phyloP scores from a whole-genome alignment of 106 monocot species.

The Dendrobium huoshanense region DNA sequence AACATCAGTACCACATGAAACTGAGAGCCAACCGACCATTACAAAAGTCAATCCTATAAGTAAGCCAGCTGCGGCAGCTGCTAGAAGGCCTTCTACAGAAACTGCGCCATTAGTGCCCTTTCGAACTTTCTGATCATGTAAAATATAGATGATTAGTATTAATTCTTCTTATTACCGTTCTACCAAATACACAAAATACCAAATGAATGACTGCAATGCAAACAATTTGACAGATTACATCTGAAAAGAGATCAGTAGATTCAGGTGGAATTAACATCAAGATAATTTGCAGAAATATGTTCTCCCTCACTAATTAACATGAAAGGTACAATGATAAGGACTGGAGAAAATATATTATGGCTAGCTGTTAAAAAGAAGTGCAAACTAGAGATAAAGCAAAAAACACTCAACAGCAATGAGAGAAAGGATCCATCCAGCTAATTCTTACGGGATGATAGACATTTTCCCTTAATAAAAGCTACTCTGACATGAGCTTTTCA shows the following conservation, averaged over 20 bases:
- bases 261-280: background rate
- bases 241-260: background rate
- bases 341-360: background rate
- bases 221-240: background rate
- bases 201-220: background rate
- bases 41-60: conserved; percentile 57
- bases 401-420: background rate
- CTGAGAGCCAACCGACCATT: conserved; percentile 38
- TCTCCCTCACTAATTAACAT: background rate
- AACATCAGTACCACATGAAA: conserved; percentile 33
- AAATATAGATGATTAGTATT: background rate
- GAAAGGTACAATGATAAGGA: background rate
- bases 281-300: background rate
- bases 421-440: too few relatives aligned
- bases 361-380: background rate
- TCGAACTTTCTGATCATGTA: conserved; percentile 45
- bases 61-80: conserved; percentile 68
- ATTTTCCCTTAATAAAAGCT: too few relatives aligned
- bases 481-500: too few relatives aligned
- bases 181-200: background rate
- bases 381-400: background rate
- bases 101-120: conserved; percentile 91
- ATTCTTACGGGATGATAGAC: too few relatives aligned
- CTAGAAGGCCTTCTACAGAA: conserved; percentile 51
- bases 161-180: background rate